These are phyloP conservation scores for Nepenthes gracilis DNA, from an alignment of 148 eudicot species.

Conservation along the genomic window DNA sequence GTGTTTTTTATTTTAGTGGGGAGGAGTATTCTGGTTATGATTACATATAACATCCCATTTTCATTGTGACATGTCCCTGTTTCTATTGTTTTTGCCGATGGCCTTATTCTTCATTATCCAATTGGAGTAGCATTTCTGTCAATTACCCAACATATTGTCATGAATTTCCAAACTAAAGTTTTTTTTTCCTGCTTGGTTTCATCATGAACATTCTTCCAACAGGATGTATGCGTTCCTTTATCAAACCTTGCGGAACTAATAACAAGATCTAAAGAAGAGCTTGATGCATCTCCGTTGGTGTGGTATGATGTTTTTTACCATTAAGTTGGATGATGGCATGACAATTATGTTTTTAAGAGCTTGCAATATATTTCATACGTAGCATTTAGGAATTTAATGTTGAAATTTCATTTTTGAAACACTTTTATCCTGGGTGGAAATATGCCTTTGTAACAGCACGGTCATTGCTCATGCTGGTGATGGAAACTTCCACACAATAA, in stretches of 20 bases:
- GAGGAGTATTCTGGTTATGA: too few relatives aligned
- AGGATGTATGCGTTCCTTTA: slow-evolving; percentile 98
- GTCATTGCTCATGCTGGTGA: slow-evolving; percentile 99
- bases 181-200: not conserved
- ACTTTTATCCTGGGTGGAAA: not conserved
- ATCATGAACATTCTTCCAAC: slow-evolving; percentile 9
- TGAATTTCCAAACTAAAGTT: not conserved
- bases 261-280: slow-evolving; percentile 69
- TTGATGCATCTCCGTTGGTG: slow-evolving; percentile 70
- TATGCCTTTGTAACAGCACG: slow-evolving; percentile 37
- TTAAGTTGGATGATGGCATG: not conserved
- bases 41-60: not conserved
- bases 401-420: not conserved
- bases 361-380: not conserved
- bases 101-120: not conserved
- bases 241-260: slow-evolving; percentile 82
- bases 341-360: slow-evolving; percentile 1
- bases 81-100: not conserved
- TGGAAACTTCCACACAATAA: slow-evolving; percentile 89
- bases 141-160: too few relatives aligned
- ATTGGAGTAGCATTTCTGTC: too few relatives aligned
- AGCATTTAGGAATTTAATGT: not conserved
- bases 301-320: slow-evolving; percentile 39
- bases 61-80: not conserved
- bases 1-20: too few relatives aligned